These are phyloP conservation scores for Candida gigantensis DNA, from an alignment of 1,139 yeast species.

Conservation along the genomic window DNA sequence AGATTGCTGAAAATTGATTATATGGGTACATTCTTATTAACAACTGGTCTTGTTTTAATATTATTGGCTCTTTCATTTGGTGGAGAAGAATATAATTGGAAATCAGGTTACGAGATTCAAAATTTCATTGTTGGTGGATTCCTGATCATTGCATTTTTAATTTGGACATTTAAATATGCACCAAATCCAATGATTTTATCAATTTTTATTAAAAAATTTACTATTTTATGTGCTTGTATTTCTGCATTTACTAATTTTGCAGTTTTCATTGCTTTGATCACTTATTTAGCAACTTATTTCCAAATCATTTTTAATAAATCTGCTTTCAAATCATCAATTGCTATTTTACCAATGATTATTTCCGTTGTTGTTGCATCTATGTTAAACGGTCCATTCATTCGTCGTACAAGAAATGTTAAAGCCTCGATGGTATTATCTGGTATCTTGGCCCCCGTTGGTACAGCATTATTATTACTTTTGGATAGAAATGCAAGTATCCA, in stretches of 20 bases:
- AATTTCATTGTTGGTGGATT: conserved; percentile 58
- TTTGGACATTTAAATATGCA: conserved; percentile 51
- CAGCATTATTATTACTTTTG: conserved; percentile 49
- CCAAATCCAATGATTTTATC: conserved; percentile 48
- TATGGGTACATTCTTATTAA: conserved; percentile 30
- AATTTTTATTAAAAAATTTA: conserved; percentile 36
- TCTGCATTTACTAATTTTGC: conserved; percentile 40
- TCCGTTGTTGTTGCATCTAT: conserved; percentile 52
- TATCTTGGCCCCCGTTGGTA: conserved; percentile 48
- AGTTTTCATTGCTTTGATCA: conserved; percentile 43
- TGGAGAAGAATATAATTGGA: conserved; percentile 34
- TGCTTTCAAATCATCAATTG: conserved; percentile 60
- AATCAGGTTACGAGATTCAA: conserved; percentile 54
- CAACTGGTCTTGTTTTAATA: conserved; percentile 30
- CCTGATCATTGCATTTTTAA: conserved; percentile 35
- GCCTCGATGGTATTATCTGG: conserved; percentile 49
- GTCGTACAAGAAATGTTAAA: conserved; percentile 50
- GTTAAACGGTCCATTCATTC: conserved; percentile 47
- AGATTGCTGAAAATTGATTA: conserved; percentile 41
- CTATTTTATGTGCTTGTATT: conserved; percentile 38
- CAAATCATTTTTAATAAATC: conserved; percentile 49
- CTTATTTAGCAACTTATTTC: conserved; percentile 55
- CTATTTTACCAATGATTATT: conserved; percentile 54
- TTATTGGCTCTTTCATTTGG: conserved; percentile 38
- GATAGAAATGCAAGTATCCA: conserved; percentile 33